phyloP scores from a whole-genome alignment of 148 eudicot genomes.

The Chenopodium suecicum region DNA sequence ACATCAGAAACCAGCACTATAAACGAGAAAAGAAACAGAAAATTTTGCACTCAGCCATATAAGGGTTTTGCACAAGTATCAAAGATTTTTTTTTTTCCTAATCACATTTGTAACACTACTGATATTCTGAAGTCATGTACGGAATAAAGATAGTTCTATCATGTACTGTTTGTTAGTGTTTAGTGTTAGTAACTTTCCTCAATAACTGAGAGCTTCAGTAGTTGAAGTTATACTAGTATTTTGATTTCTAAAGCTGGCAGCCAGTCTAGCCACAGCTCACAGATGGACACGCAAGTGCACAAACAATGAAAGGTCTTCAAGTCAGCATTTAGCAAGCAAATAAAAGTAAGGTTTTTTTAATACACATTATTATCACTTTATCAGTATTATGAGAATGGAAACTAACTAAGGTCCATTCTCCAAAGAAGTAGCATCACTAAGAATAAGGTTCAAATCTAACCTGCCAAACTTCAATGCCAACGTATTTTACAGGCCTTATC shows the following conservation, averaged over 20 bases:
- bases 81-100: not conserved
- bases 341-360: not conserved
- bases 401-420: not conserved
- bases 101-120: not conserved
- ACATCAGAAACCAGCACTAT: not conserved
- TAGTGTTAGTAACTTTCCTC: not conserved
- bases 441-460: conserved; percentile 28
- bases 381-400: not conserved
- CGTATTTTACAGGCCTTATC: conserved; percentile 79
- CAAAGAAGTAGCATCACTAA: not conserved
- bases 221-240: not conserved
- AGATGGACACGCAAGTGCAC: not conserved
- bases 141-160: not conserved
- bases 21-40: not conserved
- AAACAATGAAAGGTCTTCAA: not conserved
- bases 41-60: not conserved
- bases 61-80: not conserved
- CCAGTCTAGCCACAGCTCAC: not conserved
- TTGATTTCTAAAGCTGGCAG: not conserved
- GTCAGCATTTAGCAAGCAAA: not conserved
- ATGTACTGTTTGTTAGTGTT: not conserved
- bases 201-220: not conserved
- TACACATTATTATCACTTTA: not conserved
- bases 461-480: conserved; percentile 99
- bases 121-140: not conserved